Evolutionary conservation across 2,329 filamentous ascomycete species (phyloP), one percentile per base, ranked within the genome.

Genomic region (Aspergillus fumigatus): DNA sequence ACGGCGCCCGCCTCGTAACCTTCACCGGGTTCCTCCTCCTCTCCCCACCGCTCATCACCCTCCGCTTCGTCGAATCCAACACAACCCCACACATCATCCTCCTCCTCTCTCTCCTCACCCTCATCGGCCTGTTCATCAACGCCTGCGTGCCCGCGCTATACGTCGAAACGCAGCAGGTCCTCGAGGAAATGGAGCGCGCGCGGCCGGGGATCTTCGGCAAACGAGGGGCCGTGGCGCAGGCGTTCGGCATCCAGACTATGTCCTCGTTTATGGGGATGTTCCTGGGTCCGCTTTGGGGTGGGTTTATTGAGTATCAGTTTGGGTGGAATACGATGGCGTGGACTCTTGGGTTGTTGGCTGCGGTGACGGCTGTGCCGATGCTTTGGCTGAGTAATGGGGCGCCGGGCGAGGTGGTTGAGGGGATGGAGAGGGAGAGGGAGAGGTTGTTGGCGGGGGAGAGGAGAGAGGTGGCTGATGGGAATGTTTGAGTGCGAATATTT

Each of bases 161-260:
- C 82, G 87, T 88, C 0, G 89, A 91, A 72, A 86, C 91, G 35
- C 80, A 82, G 3, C 80, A 80, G 38, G 65, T 66, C 4, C 61
- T 70, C 0, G 79, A 80, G 21, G 76, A 74, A 0, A 84, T 84
- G 86, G 58, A 89, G 76, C 5, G 84, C 85, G 63, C 80, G 84
- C 57, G 84, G 80, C 62, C 82, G 82, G 40, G 90, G 86, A 72
- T 95, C 88, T 67, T 88, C 82, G 56, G 85, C 7, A 53, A 59
- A 11, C 59, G 63, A 10, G 64, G 65, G 0, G 84, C 85, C 0
- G 87, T 87, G 65, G 85, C 84, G 1, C 86, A 88, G 69, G 75
- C 88, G 0, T 88, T 87, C 66, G 84, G 82, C 2, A 73, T 88
- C 57, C 86, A 84, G 62, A 84, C 80, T n/a, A 80, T 87, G 76